phyloP scores from a whole-genome alignment of 75 land plant genomes.

The Cupressus sempervirens region DNA sequence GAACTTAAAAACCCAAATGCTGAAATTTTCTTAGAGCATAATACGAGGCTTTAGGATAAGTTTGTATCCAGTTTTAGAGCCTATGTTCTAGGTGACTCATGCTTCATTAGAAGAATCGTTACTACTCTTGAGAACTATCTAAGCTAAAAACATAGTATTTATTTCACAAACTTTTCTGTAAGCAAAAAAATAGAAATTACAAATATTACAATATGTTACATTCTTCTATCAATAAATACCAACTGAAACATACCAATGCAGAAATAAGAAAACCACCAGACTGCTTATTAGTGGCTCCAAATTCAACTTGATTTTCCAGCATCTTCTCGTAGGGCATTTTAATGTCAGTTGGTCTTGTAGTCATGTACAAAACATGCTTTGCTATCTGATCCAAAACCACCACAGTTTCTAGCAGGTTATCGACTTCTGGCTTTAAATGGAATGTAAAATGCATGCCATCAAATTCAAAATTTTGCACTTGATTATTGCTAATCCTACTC shows the following conservation, averaged over 20 bases:
- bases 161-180: not conserved
- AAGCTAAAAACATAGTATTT: too few species aligned
- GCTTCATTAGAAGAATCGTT: not conserved
- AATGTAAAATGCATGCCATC: constrained; percentile 93
- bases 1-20: too few species aligned
- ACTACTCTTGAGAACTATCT: not conserved
- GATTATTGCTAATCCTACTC: constrained; percentile 57
- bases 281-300: constrained; percentile 93
- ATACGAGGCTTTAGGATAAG: too few species aligned
- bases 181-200: too few species aligned
- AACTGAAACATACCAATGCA: constrained; percentile 49
- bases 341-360: too few species aligned
- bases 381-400: too few species aligned
- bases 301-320: constrained; percentile 87
- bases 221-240: not conserved
- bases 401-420: constrained; percentile 8
- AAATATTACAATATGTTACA: too few species aligned
- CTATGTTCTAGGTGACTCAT: not conserved
- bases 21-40: too few species aligned
- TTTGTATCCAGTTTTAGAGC: not conserved
- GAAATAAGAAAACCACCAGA: constrained; percentile 84
- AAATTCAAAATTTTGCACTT: constrained; percentile 88
- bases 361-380: too few species aligned
- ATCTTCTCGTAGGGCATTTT: constrained; percentile 96
- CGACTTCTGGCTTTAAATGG: constrained; percentile 39